Conservation (phyloP, 257 asterid species). For the Plantago major region DNA sequence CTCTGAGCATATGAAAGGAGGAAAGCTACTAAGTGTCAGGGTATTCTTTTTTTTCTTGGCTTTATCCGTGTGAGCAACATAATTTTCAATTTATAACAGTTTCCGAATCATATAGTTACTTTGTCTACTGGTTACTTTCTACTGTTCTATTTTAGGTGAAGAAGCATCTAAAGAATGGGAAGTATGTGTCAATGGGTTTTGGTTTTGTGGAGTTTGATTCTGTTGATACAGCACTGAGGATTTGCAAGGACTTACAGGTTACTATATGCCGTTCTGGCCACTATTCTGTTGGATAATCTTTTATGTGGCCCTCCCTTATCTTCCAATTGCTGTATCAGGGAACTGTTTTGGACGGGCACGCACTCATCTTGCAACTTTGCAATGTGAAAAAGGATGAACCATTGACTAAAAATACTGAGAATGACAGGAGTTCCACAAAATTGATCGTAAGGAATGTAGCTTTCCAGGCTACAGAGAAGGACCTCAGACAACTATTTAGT, state of each 20-base stretch:
- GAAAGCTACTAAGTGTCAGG: constrained; percentile 76
- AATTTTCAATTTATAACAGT: not conserved
- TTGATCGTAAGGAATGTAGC: constrained; percentile 89
- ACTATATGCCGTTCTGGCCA: not conserved
- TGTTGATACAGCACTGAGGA: constrained; percentile 64
- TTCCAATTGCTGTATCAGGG: constrained; percentile 40
- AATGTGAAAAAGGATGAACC: constrained; percentile 61
- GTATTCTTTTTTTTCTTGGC: constrained; percentile 37
- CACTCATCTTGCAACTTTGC: constrained; percentile 79
- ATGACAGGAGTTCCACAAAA: constrained; percentile 75
- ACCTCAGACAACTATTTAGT: constrained; percentile 72
- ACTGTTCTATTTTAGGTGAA: constrained; percentile 50
- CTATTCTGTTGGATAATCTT: not conserved
- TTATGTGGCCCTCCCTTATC: constrained; percentile 14
- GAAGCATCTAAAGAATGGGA: constrained; percentile 85
- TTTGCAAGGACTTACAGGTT: constrained; percentile 83
- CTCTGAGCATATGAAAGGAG: constrained; percentile 60
- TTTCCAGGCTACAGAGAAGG: constrained; percentile 94
- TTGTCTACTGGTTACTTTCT: not conserved
- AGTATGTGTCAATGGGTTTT: constrained; percentile 85
- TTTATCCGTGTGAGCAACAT: constrained; percentile 7
- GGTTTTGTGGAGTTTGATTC: constrained; percentile 90
- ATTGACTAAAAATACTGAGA: constrained; percentile 39
- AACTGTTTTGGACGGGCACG: constrained; percentile 93
- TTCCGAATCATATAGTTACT: not conserved